Evolutionary conservation across 768 basidiomycete genomes (phyloP), one percentile per base, ranked within the genome.

Genomic region (Xerocomus spinulosus): DNA sequence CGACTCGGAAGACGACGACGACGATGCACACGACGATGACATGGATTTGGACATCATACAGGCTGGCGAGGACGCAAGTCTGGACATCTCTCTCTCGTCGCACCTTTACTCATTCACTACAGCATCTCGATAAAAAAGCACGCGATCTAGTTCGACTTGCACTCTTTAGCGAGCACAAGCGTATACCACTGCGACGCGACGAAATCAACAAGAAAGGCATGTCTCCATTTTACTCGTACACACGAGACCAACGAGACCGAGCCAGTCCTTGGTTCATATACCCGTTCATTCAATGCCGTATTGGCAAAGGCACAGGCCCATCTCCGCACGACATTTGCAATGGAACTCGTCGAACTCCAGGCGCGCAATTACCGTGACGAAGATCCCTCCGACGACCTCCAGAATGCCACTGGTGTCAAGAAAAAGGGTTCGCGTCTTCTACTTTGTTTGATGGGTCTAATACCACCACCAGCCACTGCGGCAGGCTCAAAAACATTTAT

Each of bases 131-230:
- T n/a, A 75, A 79, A 42, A 82, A 80, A 62, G 86, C 86, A 0
- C 73, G 77, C 41, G 81, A 83, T 42, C 75, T 95, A 26, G 87
- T 87, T 9, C 79, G 92, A 15, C 74, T 91, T 20, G 89, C 91
- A 3, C 71, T 97, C 34, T 94, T 92, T 64, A 75, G 73, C 5
- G 92, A 95, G 62, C 80, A 86, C 46, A 80, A 75, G 60, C 76
- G 89, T 42, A 65, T 70, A 10, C 74, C 81, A 2, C 66, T 96
- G 41, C 77, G 79, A 30, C 74, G 90, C 33, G 87, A 92, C n/a
- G 92, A 95, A 33, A 87, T 94, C 42, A 81, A 76, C 32, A 93
- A 92, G 69, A 88, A 88, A 74, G 81, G 93, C 84, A 14, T 29
- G 26, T 1, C 4, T 23, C 17, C 13, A 15, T 9, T n/a, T 17